Evolutionary conservation across 352 stramenopile species (phyloP).

Genomic region (Elongisporangium undulatum): DNA sequence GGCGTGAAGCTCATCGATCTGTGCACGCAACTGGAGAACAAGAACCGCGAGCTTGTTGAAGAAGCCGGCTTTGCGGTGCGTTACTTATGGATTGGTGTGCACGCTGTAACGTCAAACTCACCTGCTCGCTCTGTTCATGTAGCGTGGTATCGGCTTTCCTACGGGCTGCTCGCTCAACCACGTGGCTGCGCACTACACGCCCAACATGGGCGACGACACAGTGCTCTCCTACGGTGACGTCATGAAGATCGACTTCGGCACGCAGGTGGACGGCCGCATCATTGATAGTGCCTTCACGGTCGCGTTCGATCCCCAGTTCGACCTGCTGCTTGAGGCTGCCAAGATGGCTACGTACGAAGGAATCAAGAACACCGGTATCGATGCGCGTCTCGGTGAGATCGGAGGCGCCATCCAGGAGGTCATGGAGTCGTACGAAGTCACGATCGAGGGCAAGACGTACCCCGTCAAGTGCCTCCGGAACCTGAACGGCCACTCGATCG

Average conservation of each 20-base stretch:
- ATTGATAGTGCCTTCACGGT: constrained; percentile 98
- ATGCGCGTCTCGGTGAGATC: constrained; percentile 94
- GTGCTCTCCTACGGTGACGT: constrained; percentile 94
- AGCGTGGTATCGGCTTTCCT: constrained; percentile 25
- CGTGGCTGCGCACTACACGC: constrained; percentile 97
- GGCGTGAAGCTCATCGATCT: constrained; percentile 96
- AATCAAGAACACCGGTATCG: constrained; percentile 91
- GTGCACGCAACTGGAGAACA: constrained; percentile 95
- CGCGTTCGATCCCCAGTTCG: constrained; percentile 94
- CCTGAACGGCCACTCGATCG: constrained; percentile 98
- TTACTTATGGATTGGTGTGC: neutral
- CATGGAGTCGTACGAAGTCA: constrained; percentile 98
- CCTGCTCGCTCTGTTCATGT: neutral
- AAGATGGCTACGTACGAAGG: constrained; percentile 93
- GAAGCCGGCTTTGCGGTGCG: constrained; percentile 87
- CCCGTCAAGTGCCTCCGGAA: constrained; percentile 96
- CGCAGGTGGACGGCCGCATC: constrained; percentile 96
- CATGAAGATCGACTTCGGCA: constrained; percentile 98
- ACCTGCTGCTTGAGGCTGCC: constrained; percentile 88
- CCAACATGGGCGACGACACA: constrained; percentile 94
- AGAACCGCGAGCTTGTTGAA: constrained; percentile 93
- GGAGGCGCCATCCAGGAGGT: constrained; percentile 95
- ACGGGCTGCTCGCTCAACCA: constrained; percentile 97
- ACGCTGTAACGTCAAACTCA: neutral
- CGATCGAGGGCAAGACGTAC: constrained; percentile 95